A percentile compares a stretch with the other conserved stretches of the same genome.
Conservation (phyloP, 805 yeast genomes). For the Debaryomyces prosopidis region DNA sequence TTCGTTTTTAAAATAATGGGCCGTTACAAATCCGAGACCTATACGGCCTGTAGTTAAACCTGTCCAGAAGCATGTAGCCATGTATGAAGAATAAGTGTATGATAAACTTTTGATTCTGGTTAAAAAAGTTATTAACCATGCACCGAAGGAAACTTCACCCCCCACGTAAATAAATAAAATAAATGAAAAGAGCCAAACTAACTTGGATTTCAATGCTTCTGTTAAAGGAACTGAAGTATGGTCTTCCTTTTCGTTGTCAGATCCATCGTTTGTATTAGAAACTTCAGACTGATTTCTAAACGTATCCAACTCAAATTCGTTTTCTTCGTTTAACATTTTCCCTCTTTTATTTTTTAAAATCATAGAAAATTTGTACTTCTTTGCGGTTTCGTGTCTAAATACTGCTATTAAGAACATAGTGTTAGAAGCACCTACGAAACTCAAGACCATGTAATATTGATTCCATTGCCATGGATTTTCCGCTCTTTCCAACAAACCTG, state of each 20-base stretch:
- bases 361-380: constrained; percentile 38
- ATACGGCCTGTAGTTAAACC: constrained; percentile 52
- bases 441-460: constrained; percentile 42
- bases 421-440: constrained; percentile 22
- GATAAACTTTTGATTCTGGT: constrained; percentile 37
- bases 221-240: constrained; percentile 22
- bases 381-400: constrained; percentile 45
- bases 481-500: constrained; percentile 38
- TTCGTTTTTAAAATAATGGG: constrained; percentile 47
- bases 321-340: constrained; percentile 5
- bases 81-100: constrained; percentile 42
- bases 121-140: constrained; percentile 52
- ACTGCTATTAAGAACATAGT: constrained; percentile 21
- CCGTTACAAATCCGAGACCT: constrained; percentile 53
- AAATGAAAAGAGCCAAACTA: constrained; percentile 41
- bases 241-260: neutral
- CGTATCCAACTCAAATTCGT: constrained; percentile 13
- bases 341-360: constrained; percentile 10
- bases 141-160: constrained; percentile 53
- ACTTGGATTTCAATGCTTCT: constrained; percentile 32
- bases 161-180: constrained; percentile 52
- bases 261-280: neutral
- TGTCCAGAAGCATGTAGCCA: constrained; percentile 54
- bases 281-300: constrained; percentile 9
- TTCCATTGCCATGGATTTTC: constrained; percentile 48